These are phyloP conservation scores for Cladophialophora carrionii DNA, from an alignment of 2,329 filamentous ascomycete genomes.

Conservation along the genomic window DNA sequence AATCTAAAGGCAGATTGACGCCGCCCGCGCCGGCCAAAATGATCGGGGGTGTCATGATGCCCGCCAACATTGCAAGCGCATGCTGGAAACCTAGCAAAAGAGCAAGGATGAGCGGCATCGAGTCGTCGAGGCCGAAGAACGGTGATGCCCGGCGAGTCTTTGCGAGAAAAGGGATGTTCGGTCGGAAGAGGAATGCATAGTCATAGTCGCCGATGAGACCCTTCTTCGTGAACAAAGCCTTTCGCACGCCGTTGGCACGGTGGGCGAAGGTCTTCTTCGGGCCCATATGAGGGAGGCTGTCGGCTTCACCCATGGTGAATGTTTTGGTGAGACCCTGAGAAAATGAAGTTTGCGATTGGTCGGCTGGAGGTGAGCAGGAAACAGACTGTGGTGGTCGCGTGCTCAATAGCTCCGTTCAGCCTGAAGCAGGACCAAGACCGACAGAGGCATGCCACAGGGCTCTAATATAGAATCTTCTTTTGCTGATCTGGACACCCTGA, in stretches of 20 bases:
- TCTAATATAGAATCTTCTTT: conserved; percentile 15
- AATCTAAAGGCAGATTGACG: conserved; percentile 59
- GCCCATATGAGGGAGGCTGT: conserved; percentile 49
- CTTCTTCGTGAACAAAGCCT: conserved; percentile 54
- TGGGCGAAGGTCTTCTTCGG: conserved; percentile 46
- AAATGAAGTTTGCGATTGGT: background rate
- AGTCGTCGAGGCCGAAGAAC: conserved; percentile 71
- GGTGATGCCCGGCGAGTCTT: conserved; percentile 62
- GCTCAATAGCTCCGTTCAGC: conserved; percentile 2
- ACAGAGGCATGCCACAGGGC: background rate
- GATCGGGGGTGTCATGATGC: conserved; percentile 66
- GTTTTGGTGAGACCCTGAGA: background rate
- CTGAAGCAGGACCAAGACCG: conserved; percentile 1
- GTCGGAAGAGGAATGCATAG: conserved; percentile 84
- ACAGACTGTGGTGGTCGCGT: background rate
- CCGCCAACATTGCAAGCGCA: conserved; percentile 67
- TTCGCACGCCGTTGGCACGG: conserved; percentile 39
- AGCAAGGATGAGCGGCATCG: conserved; percentile 68
- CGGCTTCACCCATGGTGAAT: conserved; percentile 39
- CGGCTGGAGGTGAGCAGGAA: background rate
- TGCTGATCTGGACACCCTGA: background rate
- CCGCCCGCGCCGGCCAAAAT: conserved; percentile 60
- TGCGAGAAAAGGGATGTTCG: conserved; percentile 80
- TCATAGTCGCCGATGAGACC: conserved; percentile 85
- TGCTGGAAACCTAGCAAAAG: conserved; percentile 71